Evolutionary conservation across 768 basidiomycete species (phyloP), one percentile per base, ranked within the genome.

Genomic region (Suillus placidus): DNA sequence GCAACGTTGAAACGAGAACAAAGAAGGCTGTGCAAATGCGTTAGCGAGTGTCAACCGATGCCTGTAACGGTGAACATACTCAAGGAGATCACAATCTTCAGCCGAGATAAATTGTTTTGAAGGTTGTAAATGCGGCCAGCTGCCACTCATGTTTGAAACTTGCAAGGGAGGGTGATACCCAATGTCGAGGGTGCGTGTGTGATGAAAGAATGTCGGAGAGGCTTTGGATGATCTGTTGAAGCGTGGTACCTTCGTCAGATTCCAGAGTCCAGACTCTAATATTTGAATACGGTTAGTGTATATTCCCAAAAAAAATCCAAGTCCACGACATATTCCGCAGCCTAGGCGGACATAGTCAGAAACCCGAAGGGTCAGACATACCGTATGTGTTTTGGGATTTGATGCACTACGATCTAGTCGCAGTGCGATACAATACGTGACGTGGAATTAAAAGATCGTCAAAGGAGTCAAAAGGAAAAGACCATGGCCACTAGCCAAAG

Each of bases 1-100:
- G 70, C 72, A 34, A 80, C 79, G 51, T 80, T 80, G 68, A 79
- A 72, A 47, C 69, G 72, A 67, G 68, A 70, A 64, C 72, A 80
- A 45, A 80, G 69, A 18, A 71, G 62, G 47, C 79, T 80, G 49
- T 30, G 60, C 23, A 6, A 51, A 5, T 20, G 62, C 72, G 58
- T 76, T 38, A 57, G 3, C 34, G 66, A 47, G 60, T n/a, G 26
- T 32, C 16, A n/a, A 1, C 5, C 6, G 26, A 60, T 4, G 37
- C 8, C 30, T 57, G 7, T 30, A 12, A 32, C 5, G 14, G 3
- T 16, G 30, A 32, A 54, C 76, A 58, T 65, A 76, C 76, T 77
- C 76, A 38, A 77, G 76, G 66, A 74, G 70, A 40, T 77, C 69
- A 18, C 68, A 71, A 10, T 64, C 60, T 57, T 68, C 72, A 14